phyloP scores from a whole-genome alignment of 192 early-diverging fungal genomes.

The Allomyces arbusculus region DNA sequence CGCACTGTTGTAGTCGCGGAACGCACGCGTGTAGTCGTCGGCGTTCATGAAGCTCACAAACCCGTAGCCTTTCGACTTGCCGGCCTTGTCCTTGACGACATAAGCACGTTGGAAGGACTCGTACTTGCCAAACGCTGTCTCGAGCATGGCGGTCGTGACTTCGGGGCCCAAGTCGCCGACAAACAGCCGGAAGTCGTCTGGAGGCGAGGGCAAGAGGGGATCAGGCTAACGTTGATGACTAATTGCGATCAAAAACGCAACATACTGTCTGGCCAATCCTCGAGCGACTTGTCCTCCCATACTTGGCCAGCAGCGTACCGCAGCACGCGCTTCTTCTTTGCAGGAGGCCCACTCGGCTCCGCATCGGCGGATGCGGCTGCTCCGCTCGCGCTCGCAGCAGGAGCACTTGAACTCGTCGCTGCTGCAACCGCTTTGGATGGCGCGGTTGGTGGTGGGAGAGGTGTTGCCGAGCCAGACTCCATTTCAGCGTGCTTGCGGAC shows the following conservation, averaged over 20 bases:
- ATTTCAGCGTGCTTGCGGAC: too few species aligned
- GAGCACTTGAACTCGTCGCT: too few species aligned
- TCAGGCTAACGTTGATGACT: neutral
- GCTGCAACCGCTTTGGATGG: too few species aligned
- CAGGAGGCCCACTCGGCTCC: slow-evolving; percentile 17
- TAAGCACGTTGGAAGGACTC: slow-evolving; percentile 55
- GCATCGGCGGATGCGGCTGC: slow-evolving; percentile 2
- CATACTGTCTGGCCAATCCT: slow-evolving; percentile 64
- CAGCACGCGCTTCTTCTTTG: slow-evolving; percentile 43
- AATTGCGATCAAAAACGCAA: neutral
- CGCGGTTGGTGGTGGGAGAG: too few species aligned
- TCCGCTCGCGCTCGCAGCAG: neutral
- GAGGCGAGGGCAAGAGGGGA: neutral
- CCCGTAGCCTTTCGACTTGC: slow-evolving; percentile 79
- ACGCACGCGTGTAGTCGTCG: slow-evolving; percentile 76
- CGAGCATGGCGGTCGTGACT: slow-evolving; percentile 61
- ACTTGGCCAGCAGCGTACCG: slow-evolving; percentile 74
- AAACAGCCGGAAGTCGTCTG: slow-evolving; percentile 83
- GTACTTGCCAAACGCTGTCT: slow-evolving; percentile 69
- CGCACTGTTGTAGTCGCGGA: slow-evolving; percentile 37
- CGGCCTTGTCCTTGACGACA: slow-evolving; percentile 61
- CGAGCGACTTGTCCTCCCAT: slow-evolving; percentile 76
- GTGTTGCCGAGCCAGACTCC: too few species aligned
- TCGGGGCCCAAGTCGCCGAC: slow-evolving; percentile 88
- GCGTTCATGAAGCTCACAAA: slow-evolving; percentile 83